Conservation (phyloP, 1,139 yeast genomes). For the Candida albicans region DNA sequence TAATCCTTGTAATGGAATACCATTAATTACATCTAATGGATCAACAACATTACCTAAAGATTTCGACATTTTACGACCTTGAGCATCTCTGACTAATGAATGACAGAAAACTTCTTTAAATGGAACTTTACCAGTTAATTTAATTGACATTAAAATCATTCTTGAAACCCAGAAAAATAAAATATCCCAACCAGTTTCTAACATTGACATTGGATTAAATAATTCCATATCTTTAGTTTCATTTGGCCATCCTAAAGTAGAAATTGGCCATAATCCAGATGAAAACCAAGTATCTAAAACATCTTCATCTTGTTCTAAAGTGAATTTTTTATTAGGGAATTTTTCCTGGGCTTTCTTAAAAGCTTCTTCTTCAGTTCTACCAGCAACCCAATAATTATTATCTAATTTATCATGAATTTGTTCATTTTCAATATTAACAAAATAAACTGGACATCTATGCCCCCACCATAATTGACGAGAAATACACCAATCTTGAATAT, state of each 20-base stretch:
- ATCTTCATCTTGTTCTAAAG: conserved; percentile 93
- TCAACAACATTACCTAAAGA: conserved; percentile 95
- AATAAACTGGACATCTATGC: conserved; percentile 96
- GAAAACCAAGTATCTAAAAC: conserved; percentile 99
- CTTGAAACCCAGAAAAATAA: conserved; percentile 98
- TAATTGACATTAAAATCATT: conserved; percentile 89
- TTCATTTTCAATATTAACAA: conserved; percentile 76
- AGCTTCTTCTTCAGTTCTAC: conserved; percentile 81
- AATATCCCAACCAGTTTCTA: conserved; percentile 99
- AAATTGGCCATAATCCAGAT: conserved; percentile 96
- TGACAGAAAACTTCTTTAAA: conserved; percentile 97
- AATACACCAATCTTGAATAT: conserved; percentile 99
- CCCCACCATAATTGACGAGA: conserved; percentile 99
- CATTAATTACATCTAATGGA: conserved; percentile 90
- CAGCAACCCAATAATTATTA: conserved; percentile 88
- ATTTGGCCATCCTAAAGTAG: conserved; percentile 95
- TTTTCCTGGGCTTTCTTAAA: conserved; percentile 71
- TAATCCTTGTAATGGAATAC: conserved; percentile 76
- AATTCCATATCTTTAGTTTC: conserved; percentile 69
- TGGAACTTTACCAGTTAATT: conserved; percentile 88
- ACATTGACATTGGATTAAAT: conserved; percentile 87
- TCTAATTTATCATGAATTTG: conserved; percentile 53
- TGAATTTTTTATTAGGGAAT: conserved; percentile 69
- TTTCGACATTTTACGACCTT: conserved; percentile 98
- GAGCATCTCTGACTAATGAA: conserved; percentile 97